Percentiles rank a stretch among this genome's conserved stretches.
Conservation (phyloP, 805 yeast species). For the Candida nitratophila region DNA sequence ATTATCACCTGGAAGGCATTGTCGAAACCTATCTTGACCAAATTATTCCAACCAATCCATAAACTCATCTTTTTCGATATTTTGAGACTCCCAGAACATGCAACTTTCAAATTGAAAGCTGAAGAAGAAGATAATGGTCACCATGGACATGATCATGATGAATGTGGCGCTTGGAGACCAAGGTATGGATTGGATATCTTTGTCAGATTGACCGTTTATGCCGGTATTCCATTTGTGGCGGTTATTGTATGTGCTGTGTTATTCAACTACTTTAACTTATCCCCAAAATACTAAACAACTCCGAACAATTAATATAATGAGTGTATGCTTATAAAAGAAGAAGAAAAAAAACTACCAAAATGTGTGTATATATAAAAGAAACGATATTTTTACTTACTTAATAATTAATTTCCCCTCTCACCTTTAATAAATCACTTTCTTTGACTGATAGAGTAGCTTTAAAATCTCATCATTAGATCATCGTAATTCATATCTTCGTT, state of each 20-base stretch:
- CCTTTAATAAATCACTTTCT: no score
- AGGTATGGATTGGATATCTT: conserved; percentile 71
- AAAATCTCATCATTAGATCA: not conserved
- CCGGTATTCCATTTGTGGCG: conserved; percentile 65
- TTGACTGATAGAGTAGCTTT: no score
- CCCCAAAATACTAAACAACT: conserved; percentile 1
- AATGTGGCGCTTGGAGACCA: conserved; percentile 46
- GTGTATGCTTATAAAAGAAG: no score
- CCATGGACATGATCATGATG: not conserved
- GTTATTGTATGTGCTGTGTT: conserved; percentile 17
- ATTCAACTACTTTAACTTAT: conserved; percentile 13
- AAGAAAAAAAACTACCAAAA: no score
- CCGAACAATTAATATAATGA: no score
- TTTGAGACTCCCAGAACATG: not conserved
- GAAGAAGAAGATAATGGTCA: not conserved
- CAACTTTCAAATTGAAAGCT: not conserved
- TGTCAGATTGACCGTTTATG: conserved; percentile 72
- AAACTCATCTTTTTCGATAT: not conserved
- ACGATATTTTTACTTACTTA: no score
- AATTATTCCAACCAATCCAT: conserved; percentile 54
- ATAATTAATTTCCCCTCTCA: not conserved
- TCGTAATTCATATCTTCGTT: not conserved
- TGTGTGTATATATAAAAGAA: no score
- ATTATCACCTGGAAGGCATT: conserved; percentile 70
- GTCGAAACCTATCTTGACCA: conserved; percentile 60